Base-by-base conservation (phyloP, 495 filamentous ascomycete species). In the Platismatia glauca region DNA sequence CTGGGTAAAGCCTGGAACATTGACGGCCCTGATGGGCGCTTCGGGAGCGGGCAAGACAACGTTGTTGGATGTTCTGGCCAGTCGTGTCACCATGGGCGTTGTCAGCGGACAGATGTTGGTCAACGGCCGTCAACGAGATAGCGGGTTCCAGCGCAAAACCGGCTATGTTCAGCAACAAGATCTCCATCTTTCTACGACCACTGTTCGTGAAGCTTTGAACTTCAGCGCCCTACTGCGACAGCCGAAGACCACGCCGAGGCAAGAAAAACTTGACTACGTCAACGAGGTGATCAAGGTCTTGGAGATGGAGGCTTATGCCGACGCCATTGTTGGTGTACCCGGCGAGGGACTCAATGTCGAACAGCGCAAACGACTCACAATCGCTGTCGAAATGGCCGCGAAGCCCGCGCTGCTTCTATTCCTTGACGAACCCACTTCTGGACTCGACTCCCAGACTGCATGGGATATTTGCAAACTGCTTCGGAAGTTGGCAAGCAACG, bases 161-260 rank as follows among this genome's bases (percentile, higher is more conserved):
- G 92, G 92, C 33, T 97, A 96, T 68, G 93, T 94, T 24, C 90
- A 97, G 69, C 93, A 97, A 72, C 91, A 95, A 74, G 93, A 97
- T 82, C 81, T 97, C 12, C 92, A 96, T 73, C 80, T 95, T 31
- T 79, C 86, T 41, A 95, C 90, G 0, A 84, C 86, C 2, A 97
- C 93, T 7, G 91, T 96, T 43, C 84, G 91, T 50, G 92, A 81
- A 67, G 90, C 91, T 35, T 78, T 97, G 18, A 78, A 81, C 50
- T 97, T 97, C 73, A 89, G 84, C 60, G 92, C 92, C 46, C 73
- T 91, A 41, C 83, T 96, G 20, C 87, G 92, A 55, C 93, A 96
- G 69, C 90, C 92, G 7, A 84, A 82, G 22, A 80, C 83, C 31
- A 79, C 84, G 13, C 75, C 88, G 7, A 79, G 80, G 22, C 71